Base-by-base conservation (phyloP, 2,329 filamentous ascomycete species). In the Septoria petroselini region DNA sequence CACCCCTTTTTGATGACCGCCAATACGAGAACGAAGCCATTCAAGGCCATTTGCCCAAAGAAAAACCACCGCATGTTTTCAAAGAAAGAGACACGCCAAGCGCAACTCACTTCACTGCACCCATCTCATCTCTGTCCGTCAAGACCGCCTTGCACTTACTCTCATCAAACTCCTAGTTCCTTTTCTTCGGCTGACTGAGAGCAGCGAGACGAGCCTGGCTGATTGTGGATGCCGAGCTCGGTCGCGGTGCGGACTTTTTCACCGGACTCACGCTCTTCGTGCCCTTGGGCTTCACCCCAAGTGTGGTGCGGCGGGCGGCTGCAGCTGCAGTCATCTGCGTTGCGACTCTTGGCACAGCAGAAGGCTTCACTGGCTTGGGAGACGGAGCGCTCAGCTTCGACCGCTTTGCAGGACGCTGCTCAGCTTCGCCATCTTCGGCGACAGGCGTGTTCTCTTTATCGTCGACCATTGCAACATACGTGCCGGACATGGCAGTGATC, bases 371-470 rank as follows among this genome's bases (percentile, higher is more conserved):
- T 1, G 40, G 14, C 31, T 44, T 44, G 11, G 47, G 41, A 27
- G 50, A 44, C 3, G 48, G 44, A 11, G 18, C 41, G 14, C 39
- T 50, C 2, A 52, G 37, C 55, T 61, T 63, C 7, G 57, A 41
- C 12, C 65, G 60, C 59, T 67, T 67, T 18, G 55, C 47, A 2
- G 64, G 60, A 11, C 65, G 55, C 15, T 56, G 57, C 8, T 53
- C 50, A 35, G 57, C 58, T n/a, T 62, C 59, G 4, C 66, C 67
- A 11, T 61, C 64, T 18, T 62, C 61, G 15, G 40, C 5, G 3
- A 40, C 49, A 2, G 52, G 50, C 11, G 55, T 55, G 38, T 75
- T 75, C 63, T 75, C 73, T 61, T 75, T 75, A 51, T 73, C 69
- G 2, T 67, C 70, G 1, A 48, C 34, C 17, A 50, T 52, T 21